Percentiles rank a stretch among this genome's conserved stretches.
phyloP scores from a whole-genome alignment of 192 early-diverging fungal genomes.

The Tieghemiomyces parasiticus region DNA sequence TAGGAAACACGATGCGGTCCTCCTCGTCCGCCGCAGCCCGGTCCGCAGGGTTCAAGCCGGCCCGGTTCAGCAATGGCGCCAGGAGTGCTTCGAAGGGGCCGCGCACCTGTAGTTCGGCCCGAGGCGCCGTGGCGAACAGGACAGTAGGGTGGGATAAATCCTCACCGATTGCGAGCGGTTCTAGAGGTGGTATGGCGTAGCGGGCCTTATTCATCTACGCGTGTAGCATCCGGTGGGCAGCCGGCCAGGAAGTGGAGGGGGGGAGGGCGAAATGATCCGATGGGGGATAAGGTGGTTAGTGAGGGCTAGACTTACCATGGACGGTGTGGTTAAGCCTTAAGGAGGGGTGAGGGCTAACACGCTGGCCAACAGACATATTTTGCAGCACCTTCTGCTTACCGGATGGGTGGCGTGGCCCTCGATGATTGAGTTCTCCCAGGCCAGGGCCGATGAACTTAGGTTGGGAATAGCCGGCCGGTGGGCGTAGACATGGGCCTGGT shows the following conservation, averaged over 20 bases:
- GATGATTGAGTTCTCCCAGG: constrained; percentile 48
- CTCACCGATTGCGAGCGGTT: constrained; percentile 20
- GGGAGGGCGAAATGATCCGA: too few relatives aligned
- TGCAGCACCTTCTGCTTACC: constrained; percentile 12
- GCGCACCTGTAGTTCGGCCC: constrained; percentile 20
- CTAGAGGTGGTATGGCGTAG: constrained; percentile 35
- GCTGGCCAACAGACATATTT: too few relatives aligned
- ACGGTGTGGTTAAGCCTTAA: too few relatives aligned
- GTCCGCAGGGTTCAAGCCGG: constrained; percentile 8
- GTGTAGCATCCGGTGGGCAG: neutral
- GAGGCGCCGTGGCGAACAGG: constrained; percentile 34
- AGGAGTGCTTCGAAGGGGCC: constrained; percentile 29
- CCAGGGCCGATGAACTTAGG: constrained; percentile 26
- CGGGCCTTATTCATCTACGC: constrained; percentile 46
- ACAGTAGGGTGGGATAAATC: constrained; percentile 26
- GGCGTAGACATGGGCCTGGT: constrained; percentile 25
- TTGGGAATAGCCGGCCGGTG: constrained; percentile 17
- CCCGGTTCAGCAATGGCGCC: constrained; percentile 19
- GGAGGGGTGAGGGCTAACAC: too few relatives aligned
- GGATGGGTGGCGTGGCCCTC: constrained; percentile 59
- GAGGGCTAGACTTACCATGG: too few relatives aligned
- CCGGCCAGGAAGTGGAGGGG: too few relatives aligned
- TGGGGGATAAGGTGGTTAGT: too few relatives aligned
- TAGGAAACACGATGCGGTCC: constrained; percentile 32
- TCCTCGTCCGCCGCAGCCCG: constrained; percentile 15